Evolutionary conservation across 2,329 filamentous ascomycete genomes (phyloP), one percentile per base, ranked within the genome.

Genomic region (Phoma sp.): DNA sequence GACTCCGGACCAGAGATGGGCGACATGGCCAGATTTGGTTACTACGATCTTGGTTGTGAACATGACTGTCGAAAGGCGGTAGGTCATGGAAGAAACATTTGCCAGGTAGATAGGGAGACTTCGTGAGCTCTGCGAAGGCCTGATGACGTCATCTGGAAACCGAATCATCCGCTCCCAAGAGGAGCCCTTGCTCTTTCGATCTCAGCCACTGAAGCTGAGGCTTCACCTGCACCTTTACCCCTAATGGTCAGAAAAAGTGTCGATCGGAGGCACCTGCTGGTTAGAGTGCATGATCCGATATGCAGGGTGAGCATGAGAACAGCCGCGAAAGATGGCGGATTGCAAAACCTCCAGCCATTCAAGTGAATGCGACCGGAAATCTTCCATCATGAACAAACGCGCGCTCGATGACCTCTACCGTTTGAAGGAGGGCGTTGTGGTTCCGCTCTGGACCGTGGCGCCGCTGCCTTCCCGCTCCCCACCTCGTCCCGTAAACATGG

Each of bases 401-500:
- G 17, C 18, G 34, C 29, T 50, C n/a, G 29, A 14, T 17, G 12
- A n/a, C 18, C 14, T 14, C 14, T 20, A 12, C 17, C 12, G 23
- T 18, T 11, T 21, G n/a, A 36, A 18, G 36, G 11, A 36, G 11
- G 42, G 36, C 14, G 26, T 47, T 42, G 12, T 21, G 6, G 30
- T 26, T 42, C 29, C 30, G 33, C 25, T 34, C 9, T 18, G 25
- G 23, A 15, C 17, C 37, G 43, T 33, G 43, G 51, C 33, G 17
- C 38, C 18, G 26, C 36, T 21, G 7, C 25, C 14, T 23, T 47
- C 9, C 42, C 42, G 49, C 29, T 18, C 23, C 43, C 51, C 51
- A 39, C n/a, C 51, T 33, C 42, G 21, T 43, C 18, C 43, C 51
- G 37, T 20, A 14, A 14, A 36, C 43, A 43, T 36, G 49, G 30